Evolutionary conservation across 2,329 filamentous ascomycete genomes (phyloP), one percentile per base, ranked within the genome.

Genomic region (Ophiostoma sp.): DNA sequence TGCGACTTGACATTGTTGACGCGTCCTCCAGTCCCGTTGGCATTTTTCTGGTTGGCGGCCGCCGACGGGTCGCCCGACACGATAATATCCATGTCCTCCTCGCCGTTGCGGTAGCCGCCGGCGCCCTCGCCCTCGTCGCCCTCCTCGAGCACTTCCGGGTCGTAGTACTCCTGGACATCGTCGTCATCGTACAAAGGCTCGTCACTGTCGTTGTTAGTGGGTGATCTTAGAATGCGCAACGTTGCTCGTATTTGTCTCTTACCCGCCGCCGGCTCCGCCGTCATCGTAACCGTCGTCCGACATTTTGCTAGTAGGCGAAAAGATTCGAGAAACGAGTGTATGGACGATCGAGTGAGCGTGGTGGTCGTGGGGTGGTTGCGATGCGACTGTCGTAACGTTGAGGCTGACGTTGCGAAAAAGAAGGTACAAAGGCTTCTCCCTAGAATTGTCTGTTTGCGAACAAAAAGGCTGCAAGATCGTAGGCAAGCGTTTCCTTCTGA

Each of bases 161-260:
- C 88, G 80, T 88, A 89, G 80, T 85, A 87, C 75, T 90, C 87
- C 77, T 85, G 84, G 77, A 86, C 86, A 73, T 91, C 89, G 71
- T 92, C 90, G 75, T 94, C 91, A 76, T 95, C 90, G 84, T 89
- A 92, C 79, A 89, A 88, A 79, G 92, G 89, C 83, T 91, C 89
- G 79, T 92, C 91, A 78, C 90, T 92, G 11, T 15, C 4, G 12
- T 9, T 25, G n/a, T 69, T 42, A 69, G 71, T 6, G 12, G 2
- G 4, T 15, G 19, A 6, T 39, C 5, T 8, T 28, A 12, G 25
- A 12, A 19, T 42, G 22, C 11, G 12, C 45, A 36, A 22, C 45
- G 52, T 3, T 12, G n/a, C n/a, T n/a, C n/a, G 12, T 70, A 11
- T 19, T 33, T 12, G 42, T 11, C 19, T 83, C 87, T 84, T 83